These are phyloP conservation scores for Periconia sp. DNA, from an alignment of 2,329 filamentous ascomycete species.

Conservation along the genomic window DNA sequence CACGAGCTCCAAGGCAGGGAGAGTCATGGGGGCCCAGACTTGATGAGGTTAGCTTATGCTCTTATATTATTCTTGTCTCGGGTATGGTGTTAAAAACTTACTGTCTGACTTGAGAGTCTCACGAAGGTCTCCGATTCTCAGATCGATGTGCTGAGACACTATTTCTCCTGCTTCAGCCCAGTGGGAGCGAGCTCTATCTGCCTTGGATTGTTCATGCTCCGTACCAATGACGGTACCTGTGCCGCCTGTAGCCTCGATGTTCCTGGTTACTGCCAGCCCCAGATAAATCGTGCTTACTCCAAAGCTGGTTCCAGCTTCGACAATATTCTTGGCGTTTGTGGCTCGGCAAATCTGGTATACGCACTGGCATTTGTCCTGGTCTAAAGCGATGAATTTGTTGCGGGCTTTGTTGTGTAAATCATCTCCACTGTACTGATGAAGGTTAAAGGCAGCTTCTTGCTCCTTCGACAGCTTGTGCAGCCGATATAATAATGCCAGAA, in stretches of 20 bases:
- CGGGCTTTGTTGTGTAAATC: too few relatives aligned
- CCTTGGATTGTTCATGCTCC: conserved; percentile 64
- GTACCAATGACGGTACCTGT: conserved; percentile 62
- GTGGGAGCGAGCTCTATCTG: conserved; percentile 54
- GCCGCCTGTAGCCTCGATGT: conserved; percentile 39
- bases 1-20: too few relatives aligned
- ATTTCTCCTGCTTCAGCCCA: conserved; percentile 59
- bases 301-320: conserved; percentile 68
- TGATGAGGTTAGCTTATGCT: too few relatives aligned
- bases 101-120: conserved; percentile 63
- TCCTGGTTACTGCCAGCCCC: conserved; percentile 62
- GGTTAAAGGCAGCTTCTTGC: too few relatives aligned
- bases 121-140: conserved; percentile 63
- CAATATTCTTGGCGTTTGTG: conserved; percentile 57
- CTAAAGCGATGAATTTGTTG: conserved; percentile 66
- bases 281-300: conserved; percentile 69
- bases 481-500: too few relatives aligned
- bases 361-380: conserved; percentile 63
- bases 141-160: conserved; percentile 59
- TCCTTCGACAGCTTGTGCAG: too few relatives aligned
- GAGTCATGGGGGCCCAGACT: too few relatives aligned
- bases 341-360: conserved; percentile 61
- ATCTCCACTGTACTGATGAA: too few relatives aligned
- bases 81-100: too few relatives aligned
- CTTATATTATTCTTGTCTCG: too few relatives aligned